A percentile compares a stretch with the other conserved stretches of the same genome.
Evolutionary conservation across 345 rosid genomes (phyloP).

Genomic region (Populus nigra): DNA sequence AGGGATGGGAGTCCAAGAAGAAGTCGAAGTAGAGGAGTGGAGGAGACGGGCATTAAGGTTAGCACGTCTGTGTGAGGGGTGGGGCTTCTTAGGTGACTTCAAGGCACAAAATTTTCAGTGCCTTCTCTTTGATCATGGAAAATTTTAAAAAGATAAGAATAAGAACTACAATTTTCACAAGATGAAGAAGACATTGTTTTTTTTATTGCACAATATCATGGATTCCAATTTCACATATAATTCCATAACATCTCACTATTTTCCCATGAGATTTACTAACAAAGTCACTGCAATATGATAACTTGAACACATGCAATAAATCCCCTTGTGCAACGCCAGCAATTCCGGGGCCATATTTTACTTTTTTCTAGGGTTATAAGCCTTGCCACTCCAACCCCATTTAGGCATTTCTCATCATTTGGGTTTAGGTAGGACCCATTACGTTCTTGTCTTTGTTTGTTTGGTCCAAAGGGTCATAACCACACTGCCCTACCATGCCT

Average conservation of each 20-base stretch:
- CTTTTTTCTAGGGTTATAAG: neutral
- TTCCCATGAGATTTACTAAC: neutral
- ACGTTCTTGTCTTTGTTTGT: no score
- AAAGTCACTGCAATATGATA: no score
- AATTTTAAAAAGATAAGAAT: no score
- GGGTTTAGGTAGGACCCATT: slow-evolving; percentile 1
- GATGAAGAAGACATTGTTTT: no score
- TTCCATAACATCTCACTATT: neutral
- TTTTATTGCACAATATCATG: no score
- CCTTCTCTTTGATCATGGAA: no score
- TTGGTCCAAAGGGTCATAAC: neutral
- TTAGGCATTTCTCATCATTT: neutral
- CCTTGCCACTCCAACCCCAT: neutral
- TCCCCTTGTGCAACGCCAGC: no score
- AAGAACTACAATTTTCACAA: no score
- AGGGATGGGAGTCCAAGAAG: neutral
- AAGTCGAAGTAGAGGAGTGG: neutral
- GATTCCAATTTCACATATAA: no score
- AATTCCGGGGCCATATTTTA: no score
- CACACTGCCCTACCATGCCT: neutral
- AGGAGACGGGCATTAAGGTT: neutral
- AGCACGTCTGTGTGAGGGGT: neutral
- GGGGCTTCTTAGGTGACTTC: neutral
- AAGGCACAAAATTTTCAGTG: neutral
- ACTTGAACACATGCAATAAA: no score